A percentile compares a stretch with the other conserved stretches of the same genome.
These are phyloP conservation scores for Kodamaea lidongshanica DNA, from an alignment of 805 yeast species.

Conservation along the genomic window DNA sequence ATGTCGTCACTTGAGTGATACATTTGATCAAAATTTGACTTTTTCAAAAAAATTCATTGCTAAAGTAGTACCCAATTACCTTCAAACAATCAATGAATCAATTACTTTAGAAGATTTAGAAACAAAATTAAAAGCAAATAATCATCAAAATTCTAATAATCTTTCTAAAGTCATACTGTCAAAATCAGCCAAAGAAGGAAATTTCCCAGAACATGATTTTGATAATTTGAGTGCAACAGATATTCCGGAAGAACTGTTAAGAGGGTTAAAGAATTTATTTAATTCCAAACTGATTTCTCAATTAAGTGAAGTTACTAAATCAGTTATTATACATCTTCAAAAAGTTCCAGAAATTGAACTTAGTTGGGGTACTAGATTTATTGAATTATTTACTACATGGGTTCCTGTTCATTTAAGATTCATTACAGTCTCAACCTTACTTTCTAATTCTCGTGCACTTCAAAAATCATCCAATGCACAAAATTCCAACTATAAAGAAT, in stretches of 20 bases:
- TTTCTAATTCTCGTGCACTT: conserved; percentile 21
- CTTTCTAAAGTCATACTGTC: conserved; percentile 25
- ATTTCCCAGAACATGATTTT: conserved; percentile 32
- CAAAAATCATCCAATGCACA: conserved; percentile 14
- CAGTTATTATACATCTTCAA: conserved; percentile 40
- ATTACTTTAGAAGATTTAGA: conserved; percentile 16
- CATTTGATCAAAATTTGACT: conserved; percentile 29
- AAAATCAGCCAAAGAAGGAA: conserved; percentile 17
- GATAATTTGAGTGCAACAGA: conserved; percentile 31
- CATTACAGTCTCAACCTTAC: conserved; percentile 46
- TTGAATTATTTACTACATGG: conserved; percentile 65
- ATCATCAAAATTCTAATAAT: conserved; percentile 17
- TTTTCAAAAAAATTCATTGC: conserved; percentile 25
- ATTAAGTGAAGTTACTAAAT: conserved; percentile 49
- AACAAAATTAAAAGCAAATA: conserved; percentile 14
- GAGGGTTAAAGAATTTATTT: conserved; percentile 54
- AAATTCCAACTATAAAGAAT: conserved; percentile 15
- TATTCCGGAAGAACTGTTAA: conserved; percentile 41
- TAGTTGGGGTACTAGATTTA: conserved; percentile 50
- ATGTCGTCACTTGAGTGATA: conserved; percentile 32
- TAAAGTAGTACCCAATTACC: conserved; percentile 33
- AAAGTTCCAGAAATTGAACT: conserved; percentile 20
- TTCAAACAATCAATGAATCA: conserved; percentile 26
- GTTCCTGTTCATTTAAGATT: conserved; percentile 77
- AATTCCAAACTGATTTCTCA: conserved; percentile 58